Conservation (phyloP, 352 stramenopile species). For the Phytopythium kandeliae region DNA sequence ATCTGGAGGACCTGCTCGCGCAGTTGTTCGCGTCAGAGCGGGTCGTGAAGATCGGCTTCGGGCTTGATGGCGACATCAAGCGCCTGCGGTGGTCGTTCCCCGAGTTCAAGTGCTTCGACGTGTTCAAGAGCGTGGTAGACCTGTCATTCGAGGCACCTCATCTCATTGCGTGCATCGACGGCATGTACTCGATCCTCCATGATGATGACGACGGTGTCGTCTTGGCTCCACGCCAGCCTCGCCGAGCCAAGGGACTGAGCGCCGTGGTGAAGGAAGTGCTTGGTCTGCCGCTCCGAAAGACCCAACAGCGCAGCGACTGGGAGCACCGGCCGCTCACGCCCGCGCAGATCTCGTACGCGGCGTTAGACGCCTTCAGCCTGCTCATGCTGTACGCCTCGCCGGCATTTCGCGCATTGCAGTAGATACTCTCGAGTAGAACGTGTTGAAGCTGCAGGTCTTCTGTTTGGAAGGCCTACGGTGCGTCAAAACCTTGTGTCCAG, state of each 20-base stretch:
- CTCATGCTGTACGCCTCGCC: slow-evolving; percentile 60
- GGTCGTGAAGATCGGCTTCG: slow-evolving; percentile 61
- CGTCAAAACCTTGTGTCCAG: not conserved
- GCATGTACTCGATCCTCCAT: slow-evolving; percentile 14
- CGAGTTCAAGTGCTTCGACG: slow-evolving; percentile 54
- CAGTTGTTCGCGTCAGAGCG: slow-evolving; percentile 42
- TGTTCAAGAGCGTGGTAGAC: slow-evolving; percentile 58
- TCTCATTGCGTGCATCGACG: slow-evolving; percentile 18
- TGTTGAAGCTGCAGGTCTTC: not conserved
- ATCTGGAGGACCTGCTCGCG: slow-evolving; percentile 63
- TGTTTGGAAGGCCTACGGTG: not conserved
- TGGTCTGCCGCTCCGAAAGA: slow-evolving; percentile 52
- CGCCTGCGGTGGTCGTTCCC: slow-evolving; percentile 66
- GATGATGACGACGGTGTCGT: not conserved
- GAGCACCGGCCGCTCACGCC: slow-evolving; percentile 47
- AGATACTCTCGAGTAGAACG: not conserved
- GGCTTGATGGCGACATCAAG: slow-evolving; percentile 60
- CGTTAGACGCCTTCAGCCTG: slow-evolving; percentile 67
- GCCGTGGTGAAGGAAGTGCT: slow-evolving; percentile 48
- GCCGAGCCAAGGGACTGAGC: slow-evolving; percentile 48
- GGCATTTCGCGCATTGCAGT: not conserved
- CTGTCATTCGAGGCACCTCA: slow-evolving; percentile 40
- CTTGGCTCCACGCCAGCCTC: slow-evolving; percentile 13
- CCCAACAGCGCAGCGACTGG: slow-evolving; percentile 75
- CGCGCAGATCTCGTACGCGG: slow-evolving; percentile 68